Evolutionary conservation across 140 eudicot genomes (phyloP).

Genomic region (Stevia rebaudiana): DNA sequence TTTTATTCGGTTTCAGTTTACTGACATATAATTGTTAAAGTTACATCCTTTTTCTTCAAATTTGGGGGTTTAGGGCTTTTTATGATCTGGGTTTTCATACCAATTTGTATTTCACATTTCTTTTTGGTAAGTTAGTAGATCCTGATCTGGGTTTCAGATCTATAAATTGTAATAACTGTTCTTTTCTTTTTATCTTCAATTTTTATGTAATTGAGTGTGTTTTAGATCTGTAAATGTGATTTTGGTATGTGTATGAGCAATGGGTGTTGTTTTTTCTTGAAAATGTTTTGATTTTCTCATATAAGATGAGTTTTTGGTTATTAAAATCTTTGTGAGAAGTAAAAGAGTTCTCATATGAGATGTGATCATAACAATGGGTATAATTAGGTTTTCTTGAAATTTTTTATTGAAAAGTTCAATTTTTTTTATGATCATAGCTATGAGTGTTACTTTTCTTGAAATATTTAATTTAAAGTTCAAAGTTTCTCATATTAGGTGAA

Average conservation of each 20-base stretch:
- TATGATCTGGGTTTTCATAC: slow-evolving; percentile 35
- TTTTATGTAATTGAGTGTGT: slow-evolving; percentile 4
- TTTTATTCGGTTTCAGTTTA: slow-evolving; percentile 8
- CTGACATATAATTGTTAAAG: slow-evolving; percentile 30
- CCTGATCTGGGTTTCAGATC: slow-evolving; percentile 44
- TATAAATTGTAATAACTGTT: slow-evolving; percentile 12
- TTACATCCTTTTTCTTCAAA: not conserved
- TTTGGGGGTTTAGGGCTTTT: slow-evolving; percentile 31
- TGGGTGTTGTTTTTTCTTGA: not conserved
- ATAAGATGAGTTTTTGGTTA: not conserved
- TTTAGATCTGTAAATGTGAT: slow-evolving; percentile 5
- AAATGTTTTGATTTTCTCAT: not conserved
- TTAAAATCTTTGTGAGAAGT: not conserved
- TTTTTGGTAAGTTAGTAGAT: slow-evolving; percentile 30
- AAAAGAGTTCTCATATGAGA: not conserved
- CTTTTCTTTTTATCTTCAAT: not conserved
- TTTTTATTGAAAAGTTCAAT: not conserved
- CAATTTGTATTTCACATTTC: slow-evolving; percentile 12
- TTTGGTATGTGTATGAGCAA: slow-evolving; percentile 8
- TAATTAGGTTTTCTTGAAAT: not conserved
- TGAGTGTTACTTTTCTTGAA: slow-evolving; percentile 5
- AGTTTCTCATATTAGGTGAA: not conserved
- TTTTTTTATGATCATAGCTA: slow-evolving; percentile 14
- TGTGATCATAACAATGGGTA: slow-evolving; percentile 3
- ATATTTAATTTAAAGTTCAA: not conserved